Base-by-base conservation (phyloP, 225 moss, liverwort and hornwort species). In the Sphagnum contortum region DNA sequence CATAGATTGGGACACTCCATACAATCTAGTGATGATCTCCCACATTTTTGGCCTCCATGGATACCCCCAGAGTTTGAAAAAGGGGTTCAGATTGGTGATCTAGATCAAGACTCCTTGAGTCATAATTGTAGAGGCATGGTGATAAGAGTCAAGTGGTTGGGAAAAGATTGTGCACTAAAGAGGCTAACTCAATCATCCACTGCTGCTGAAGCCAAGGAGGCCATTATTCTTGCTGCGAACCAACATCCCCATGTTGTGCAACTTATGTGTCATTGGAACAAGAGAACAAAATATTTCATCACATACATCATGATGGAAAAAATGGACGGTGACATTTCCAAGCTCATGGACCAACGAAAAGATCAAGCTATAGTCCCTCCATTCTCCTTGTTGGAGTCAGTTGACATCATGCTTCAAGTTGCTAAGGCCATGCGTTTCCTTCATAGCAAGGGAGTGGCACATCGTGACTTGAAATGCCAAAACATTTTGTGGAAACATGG, bases 321-420 rank as follows among this genome's bases (percentile, higher is more conserved):
- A 2, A 64, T 77, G 67, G 67, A 66, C 3, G 5, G 11, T 13
- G 73, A 77, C 44, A 46, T 77, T 46, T 10, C 11, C 3, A 47
- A 57, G 4, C 45, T 55, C 57, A 67, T 57, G 11, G 14, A 9
- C 14, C 5, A 4, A 14, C 50, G 4, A 6, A 6, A 49, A 50
- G 53, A 50, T 10, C 5, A 61, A 8, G 14, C 14, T 13, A 44
- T 29, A 29, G 29, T 29, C 44, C 9, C 9, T 12, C 71, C 68
- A 1, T 72, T 76, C 49, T 6, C 50, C 12, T 45, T 53, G 46
- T 50, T 59, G 4, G 66, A 73, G 29, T 66, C 77, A 5, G 60
- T 73, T 9, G 77, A 73, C 54, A 14, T 73, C n/a, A 67, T 73
- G 67, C 60, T 73, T 46, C 77, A 77, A 61, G 29, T 77, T 53